Evolutionary conservation across 179 eudicot species (phyloP).

Genomic region (Amaranthus tricolor): DNA sequence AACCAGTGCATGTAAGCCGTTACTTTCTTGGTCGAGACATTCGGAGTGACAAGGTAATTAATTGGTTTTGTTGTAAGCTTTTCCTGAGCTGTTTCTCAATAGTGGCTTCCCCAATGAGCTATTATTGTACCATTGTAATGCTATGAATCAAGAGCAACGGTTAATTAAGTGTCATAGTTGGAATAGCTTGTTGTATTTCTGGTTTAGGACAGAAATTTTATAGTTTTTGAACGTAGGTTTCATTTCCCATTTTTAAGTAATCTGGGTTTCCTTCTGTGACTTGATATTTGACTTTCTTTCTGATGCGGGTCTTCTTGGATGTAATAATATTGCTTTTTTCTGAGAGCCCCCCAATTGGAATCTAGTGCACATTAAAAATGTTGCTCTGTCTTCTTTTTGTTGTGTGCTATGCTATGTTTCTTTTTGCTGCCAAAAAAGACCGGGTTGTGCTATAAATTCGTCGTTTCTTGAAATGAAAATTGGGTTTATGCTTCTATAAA

Average conservation of each 20-base stretch:
- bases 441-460: background rate
- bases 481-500: conserved; percentile 13
- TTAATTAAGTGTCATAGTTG: background rate
- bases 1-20: conserved; percentile 41
- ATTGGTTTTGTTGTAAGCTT: background rate
- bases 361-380: background rate
- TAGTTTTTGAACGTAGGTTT: background rate
- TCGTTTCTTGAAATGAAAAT: background rate
- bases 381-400: background rate
- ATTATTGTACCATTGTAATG: background rate
- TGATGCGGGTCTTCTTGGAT: background rate
- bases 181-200: background rate
- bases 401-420: background rate
- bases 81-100: conserved; percentile 1
- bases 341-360: background rate
- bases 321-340: background rate
- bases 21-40: conserved; percentile 47
- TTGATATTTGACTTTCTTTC: background rate
- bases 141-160: background rate
- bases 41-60: conserved; percentile 43
- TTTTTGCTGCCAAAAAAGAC: background rate
- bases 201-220: background rate
- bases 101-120: background rate
- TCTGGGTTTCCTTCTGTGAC: background rate
- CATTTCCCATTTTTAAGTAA: background rate